Base-by-base conservation (phyloP, 192 early-diverging fungal species). In the Linnemannia elongata region DNA sequence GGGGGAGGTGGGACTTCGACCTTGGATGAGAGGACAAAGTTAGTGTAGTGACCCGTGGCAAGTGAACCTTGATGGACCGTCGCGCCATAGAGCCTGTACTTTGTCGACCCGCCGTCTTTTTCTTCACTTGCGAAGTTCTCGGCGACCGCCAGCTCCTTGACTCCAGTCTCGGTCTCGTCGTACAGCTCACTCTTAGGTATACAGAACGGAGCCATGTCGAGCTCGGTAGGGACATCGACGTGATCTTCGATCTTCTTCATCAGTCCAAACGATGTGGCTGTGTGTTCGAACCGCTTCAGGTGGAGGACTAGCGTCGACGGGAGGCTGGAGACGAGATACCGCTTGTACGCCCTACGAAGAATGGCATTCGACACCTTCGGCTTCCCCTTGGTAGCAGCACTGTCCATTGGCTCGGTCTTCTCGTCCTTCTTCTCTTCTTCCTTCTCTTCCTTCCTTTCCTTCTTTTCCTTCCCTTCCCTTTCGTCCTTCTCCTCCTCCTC, bases 211-310 rank as follows among this genome's bases (percentile, higher is more conserved):
- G 44, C 66, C 77, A 90, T 81, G 39, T 90, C 88, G 22, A 90
- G 35, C 49, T 83, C 78, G 17, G 83, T 80, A 0, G 87, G 80
- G 38, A 90, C 82, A n/a, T 75, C 78, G 30, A 90, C 85, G 33
- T 79, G 78, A 42, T 88, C 85, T 30, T 90, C 83, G 2, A 90
- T 81, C 41, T 90, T 90, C 30, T 57, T 80, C 75, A 83, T 90
- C 6, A 80, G n/a, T 13, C 76, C 78, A 36, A 78, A 77, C 15
- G 74, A 42, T 9, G 80, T 63, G 9, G 71, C 39, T 5, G 86
- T 78, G 47, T 90, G 89, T 72, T 88, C 81, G 68, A 90, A 90
- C 45, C 89, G 76, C 63, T 90, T 90, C 22, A 90, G 54, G 41
- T 90, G 89, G 24, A 90, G 63, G 12, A 90, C 84, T 20, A 90